Percentiles rank a stretch among this genome's conserved stretches.
phyloP scores from a whole-genome alignment of 305 asterid species.

The Fraxinus baroniana region DNA sequence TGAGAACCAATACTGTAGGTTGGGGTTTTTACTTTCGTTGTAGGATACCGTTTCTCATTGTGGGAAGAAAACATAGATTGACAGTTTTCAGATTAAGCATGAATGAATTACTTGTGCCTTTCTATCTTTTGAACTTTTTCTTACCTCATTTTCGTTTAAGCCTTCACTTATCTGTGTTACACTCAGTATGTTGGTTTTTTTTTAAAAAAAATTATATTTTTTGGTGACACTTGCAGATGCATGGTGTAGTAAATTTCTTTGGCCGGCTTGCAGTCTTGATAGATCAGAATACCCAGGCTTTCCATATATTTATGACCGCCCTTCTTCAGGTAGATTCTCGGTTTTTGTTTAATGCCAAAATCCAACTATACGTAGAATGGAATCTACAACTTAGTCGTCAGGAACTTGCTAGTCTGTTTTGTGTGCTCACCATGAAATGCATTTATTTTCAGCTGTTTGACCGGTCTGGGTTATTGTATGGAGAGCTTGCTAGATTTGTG shows the following conservation, averaged over 20 bases:
- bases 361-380: neutral
- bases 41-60: neutral
- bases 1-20: neutral
- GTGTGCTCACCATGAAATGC: neutral
- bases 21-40: neutral
- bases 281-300: slow-evolving; percentile 97
- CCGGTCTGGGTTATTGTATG: slow-evolving; percentile 87
- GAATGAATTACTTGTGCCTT: neutral
- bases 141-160: neutral
- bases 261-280: slow-evolving; percentile 84
- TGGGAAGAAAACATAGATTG: neutral
- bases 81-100: neutral
- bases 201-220: neutral
- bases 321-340: slow-evolving; percentile 77
- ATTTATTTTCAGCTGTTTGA: slow-evolving; percentile 68
- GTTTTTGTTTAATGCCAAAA: neutral
- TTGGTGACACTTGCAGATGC: slow-evolving; percentile 62
- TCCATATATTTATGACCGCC: slow-evolving; percentile 91
- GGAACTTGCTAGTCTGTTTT: neutral
- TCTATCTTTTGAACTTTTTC: neutral
- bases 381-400: neutral
- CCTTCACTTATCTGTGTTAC: neutral
- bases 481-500: slow-evolving; percentile 95
- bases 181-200: neutral
- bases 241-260: slow-evolving; percentile 85